phyloP scores from a whole-genome alignment of 352 stramenopile genomes.

The Globisporangium yorkense region DNA sequence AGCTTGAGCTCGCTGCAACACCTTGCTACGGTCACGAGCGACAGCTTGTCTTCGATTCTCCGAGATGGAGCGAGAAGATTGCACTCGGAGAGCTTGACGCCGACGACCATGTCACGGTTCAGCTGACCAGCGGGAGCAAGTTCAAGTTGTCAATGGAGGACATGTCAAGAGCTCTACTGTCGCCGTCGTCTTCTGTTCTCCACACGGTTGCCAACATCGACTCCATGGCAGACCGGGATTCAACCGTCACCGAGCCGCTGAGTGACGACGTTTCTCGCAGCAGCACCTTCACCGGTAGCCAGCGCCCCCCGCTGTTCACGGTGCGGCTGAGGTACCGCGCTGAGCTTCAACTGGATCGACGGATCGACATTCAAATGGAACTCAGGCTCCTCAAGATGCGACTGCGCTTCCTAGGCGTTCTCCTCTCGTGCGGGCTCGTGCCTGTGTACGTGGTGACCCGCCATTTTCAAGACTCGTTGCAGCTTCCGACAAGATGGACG shows the following conservation, averaged over 20 bases:
- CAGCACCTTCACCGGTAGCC: not conserved
- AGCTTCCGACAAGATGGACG: not conserved
- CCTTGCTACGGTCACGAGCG: not conserved
- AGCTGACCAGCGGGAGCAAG: slow-evolving; percentile 20
- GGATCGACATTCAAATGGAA: slow-evolving; percentile 18
- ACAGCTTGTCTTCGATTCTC: not conserved
- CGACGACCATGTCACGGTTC: slow-evolving; percentile 13
- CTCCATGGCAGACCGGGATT: slow-evolving; percentile 1
- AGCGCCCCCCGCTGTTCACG: slow-evolving; percentile 15
- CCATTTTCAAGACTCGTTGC: not conserved
- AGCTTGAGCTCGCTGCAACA: slow-evolving; percentile 5
- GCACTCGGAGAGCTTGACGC: slow-evolving; percentile 19
- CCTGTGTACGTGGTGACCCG: slow-evolving; percentile 3
- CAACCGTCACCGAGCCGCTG: not conserved
- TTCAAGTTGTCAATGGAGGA: slow-evolving; percentile 33
- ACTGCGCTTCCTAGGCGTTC: slow-evolving; percentile 8
- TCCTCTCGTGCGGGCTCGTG: slow-evolving; percentile 4
- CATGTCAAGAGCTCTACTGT: slow-evolving; percentile 20
- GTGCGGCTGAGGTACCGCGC: slow-evolving; percentile 24
- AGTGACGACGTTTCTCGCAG: not conserved
- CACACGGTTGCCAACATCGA: slow-evolving; percentile 1
- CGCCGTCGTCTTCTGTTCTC: slow-evolving; percentile 10
- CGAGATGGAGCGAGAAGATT: slow-evolving; percentile 29
- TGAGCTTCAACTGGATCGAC: slow-evolving; percentile 23
- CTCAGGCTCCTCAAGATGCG: slow-evolving; percentile 5